A percentile compares a stretch with the other conserved stretches of the same genome.
phyloP scores from a whole-genome alignment of 2,329 filamentous ascomycete genomes.

The Metarhizium guizhouense region DNA sequence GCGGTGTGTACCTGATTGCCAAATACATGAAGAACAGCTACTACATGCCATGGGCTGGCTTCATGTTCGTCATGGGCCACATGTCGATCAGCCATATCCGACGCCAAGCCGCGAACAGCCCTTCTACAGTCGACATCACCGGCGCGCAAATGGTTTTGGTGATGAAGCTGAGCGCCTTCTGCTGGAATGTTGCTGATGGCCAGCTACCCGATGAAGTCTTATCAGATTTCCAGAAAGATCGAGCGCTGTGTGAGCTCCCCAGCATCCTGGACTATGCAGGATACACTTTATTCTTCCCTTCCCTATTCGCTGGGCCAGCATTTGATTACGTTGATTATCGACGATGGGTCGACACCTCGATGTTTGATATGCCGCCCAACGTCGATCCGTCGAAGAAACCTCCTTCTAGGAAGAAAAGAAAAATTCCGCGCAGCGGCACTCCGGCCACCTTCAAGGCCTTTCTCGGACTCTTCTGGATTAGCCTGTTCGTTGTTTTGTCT shows the following conservation, averaged over 20 bases:
- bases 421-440: conserved; percentile 82
- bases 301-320: conserved; percentile 78
- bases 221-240: conserved; percentile 79
- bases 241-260: conserved; percentile 68
- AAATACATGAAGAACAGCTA: conserved; percentile 69
- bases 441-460: conserved; percentile 72
- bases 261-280: conserved; percentile 71
- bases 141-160: conserved; percentile 96
- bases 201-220: conserved; percentile 68
- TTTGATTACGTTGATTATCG: conserved; percentile 94
- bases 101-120: conserved; percentile 62
- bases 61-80: conserved; percentile 90
- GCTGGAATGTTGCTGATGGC: conserved; percentile 96
- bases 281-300: conserved; percentile 93
- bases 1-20: conserved; percentile 74
- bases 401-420: conserved; percentile 78
- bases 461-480: conserved; percentile 69
- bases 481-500: conserved; percentile 65
- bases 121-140: conserved; percentile 73
- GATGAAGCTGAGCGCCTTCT: conserved; percentile 95
- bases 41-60: conserved; percentile 96
- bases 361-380: conserved; percentile 79
- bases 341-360: conserved; percentile 84
- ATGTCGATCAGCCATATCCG: conserved; percentile 85
- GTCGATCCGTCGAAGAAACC: conserved; percentile 81